These are phyloP conservation scores for Lachnellula arida DNA, from an alignment of 2,329 filamentous ascomycete species.

Conservation along the genomic window DNA sequence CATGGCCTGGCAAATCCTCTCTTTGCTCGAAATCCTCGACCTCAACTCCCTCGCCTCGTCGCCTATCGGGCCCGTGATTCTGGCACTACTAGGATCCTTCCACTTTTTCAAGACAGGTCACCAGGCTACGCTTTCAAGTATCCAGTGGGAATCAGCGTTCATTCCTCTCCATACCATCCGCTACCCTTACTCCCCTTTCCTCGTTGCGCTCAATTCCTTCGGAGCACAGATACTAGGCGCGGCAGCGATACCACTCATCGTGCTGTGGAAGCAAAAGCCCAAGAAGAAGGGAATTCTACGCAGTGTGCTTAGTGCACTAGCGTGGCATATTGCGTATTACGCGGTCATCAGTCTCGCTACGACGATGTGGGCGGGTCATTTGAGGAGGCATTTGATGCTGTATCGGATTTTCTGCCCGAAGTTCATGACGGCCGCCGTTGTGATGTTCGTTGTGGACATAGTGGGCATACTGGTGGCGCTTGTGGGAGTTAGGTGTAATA, in stretches of 20 bases:
- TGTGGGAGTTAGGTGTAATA: conserved; percentile 69
- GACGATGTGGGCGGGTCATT: conserved; percentile 82
- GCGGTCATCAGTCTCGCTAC: conserved; percentile 79
- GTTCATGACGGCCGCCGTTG: conserved; percentile 75
- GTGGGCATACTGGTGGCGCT: conserved; percentile 68
- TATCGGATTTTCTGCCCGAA: conserved; percentile 90
- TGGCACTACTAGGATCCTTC: conserved; percentile 86
- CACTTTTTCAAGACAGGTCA: conserved; percentile 98
- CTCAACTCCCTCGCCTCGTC: conserved; percentile 57
- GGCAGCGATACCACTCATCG: conserved; percentile 71
- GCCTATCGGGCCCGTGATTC: conserved; percentile 75
- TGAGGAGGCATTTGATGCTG: conserved; percentile 91
- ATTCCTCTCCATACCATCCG: conserved; percentile 76
- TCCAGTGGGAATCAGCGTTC: conserved; percentile 96
- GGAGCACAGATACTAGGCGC: conserved; percentile 82
- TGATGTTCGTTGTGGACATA: conserved; percentile 73
- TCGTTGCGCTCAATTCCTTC: conserved; percentile 82
- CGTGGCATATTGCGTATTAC: conserved; percentile 75
- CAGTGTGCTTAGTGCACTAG: conserved; percentile 64
- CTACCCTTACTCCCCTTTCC: conserved; percentile 84
- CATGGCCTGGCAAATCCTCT: conserved; percentile 84
- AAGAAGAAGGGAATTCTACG: conserved; percentile 48
- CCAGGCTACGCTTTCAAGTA: conserved; percentile 78
- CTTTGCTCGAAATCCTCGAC: conserved; percentile 62
- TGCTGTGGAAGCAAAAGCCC: conserved; percentile 84